These are phyloP conservation scores for Eucalyptus regnans DNA, from an alignment of 345 rosid species.

Conservation along the genomic window DNA sequence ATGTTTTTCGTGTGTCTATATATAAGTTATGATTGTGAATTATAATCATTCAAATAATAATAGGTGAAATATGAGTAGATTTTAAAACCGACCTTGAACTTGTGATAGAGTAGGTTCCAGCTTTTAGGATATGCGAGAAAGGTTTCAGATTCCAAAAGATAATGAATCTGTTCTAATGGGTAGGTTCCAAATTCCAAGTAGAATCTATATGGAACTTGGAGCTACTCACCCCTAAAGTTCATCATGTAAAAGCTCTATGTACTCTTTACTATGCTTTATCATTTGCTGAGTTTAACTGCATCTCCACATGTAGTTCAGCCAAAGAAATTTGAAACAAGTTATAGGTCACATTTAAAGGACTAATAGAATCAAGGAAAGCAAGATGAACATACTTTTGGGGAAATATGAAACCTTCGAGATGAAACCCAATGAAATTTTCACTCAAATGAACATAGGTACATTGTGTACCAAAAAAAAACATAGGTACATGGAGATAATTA, in stretches of 20 bases:
- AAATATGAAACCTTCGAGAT: neutral
- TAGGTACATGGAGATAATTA: neutral
- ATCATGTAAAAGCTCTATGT: neutral
- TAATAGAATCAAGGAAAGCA: neutral
- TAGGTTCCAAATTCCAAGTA: rapidly evolving
- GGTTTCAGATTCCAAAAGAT: rapidly evolving
- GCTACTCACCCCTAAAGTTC: too few relatives aligned
- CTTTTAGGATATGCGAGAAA: too few relatives aligned
- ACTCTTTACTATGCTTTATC: too few relatives aligned
- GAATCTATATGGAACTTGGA: too few relatives aligned
- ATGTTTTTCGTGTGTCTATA: too few relatives aligned
- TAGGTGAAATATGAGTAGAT: too few relatives aligned
- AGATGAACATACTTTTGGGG: neutral
- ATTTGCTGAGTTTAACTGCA: neutral
- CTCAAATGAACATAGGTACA: neutral
- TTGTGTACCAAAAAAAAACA: neutral
- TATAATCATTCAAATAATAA: too few relatives aligned
- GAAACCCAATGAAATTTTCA: neutral
- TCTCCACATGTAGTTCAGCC: neutral
- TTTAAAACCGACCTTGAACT: rapidly evolving
- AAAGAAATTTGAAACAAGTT: neutral
- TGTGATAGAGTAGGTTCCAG: too few relatives aligned
- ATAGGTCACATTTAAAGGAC: neutral
- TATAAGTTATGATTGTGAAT: too few relatives aligned
- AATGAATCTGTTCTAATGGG: too few relatives aligned